Base-by-base conservation (phyloP, 179 eudicot genomes). In the Heliamphora pulchella region DNA sequence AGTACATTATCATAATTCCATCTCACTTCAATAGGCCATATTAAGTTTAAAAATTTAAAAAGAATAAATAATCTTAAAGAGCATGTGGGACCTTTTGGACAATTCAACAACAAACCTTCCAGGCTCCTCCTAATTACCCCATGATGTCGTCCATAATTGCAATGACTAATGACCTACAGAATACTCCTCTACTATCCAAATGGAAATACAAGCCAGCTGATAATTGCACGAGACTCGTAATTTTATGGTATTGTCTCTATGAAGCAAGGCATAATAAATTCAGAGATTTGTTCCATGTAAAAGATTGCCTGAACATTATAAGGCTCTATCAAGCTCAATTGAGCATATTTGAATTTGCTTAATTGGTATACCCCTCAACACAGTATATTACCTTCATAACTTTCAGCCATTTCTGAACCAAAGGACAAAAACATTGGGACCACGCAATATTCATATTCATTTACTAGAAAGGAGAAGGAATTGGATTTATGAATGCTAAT, bases 381-480 rank as follows among this genome's bases (percentile, higher is more conserved):
- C 44, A 31, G 4, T 64, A 64, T 13, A 64, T 7, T 20, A 4
- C 31, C 1, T 7, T n/a, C 10, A 67, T 9, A 39, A 39, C 59
- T 44, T 74, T 55, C 50, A 8, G 43, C 20, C 14, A 55, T 54
- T 59, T 31, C 48, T 5, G 14, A 46, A 15, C 65, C 11, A 41
- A 15, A 39, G 22, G 31, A 53, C 63, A 31, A 18, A 57, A 75
- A n/a, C 15, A 7, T 43, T 3, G 54, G n/a, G 58, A 75, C 8
- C 50, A 3, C 15, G 50, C 5, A 55, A 55, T 73, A 54, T 5
- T 18, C 39, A 2, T 57, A 39, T 39, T 39, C 43, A 58, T 57
- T 74, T 74, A 22, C 65, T 15, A 57, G 20, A 59, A 46, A 75
- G 13, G 50, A 74, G 50, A 15, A 74, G 64, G 13, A 58, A 57